Conservation (phyloP, 1,284 basidiomycete species). For the Amylostereum areolatum region DNA sequence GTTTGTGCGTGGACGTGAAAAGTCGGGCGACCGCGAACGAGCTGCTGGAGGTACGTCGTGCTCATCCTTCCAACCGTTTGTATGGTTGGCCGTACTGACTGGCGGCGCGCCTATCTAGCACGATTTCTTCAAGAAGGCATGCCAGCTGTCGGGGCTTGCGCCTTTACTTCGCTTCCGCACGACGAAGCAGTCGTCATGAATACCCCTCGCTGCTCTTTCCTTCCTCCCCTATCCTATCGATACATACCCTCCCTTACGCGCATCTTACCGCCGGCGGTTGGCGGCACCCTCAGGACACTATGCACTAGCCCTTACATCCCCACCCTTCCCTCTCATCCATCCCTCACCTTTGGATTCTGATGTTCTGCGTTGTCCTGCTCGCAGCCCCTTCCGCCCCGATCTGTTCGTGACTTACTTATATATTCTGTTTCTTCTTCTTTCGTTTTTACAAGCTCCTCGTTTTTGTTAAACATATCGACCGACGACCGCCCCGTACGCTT, state of each 20-base stretch:
- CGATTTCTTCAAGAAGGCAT: constrained; percentile 87
- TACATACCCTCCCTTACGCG: background rate
- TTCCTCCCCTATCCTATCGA: constrained; percentile 1
- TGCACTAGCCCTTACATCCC: background rate
- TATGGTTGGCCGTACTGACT: constrained; percentile 3
- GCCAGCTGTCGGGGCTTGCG: constrained; percentile 74
- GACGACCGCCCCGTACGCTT: too few relatives aligned
- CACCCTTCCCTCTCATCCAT: background rate
- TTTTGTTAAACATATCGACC: too few relatives aligned
- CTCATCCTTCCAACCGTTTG: constrained; percentile 6
- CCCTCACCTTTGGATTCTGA: background rate
- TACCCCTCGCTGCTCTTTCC: background rate
- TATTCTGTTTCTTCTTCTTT: too few relatives aligned
- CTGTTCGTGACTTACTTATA: background rate
- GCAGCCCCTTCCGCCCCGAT: background rate
- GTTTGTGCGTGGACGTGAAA: constrained; percentile 94
- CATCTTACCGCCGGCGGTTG: background rate
- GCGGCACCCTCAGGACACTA: too few relatives aligned
- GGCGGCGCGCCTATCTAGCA: constrained; percentile 46
- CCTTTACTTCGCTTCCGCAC: constrained; percentile 68
- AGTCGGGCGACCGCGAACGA: constrained; percentile 93
- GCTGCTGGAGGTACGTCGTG: constrained; percentile 70
- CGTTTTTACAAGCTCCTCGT: too few relatives aligned
- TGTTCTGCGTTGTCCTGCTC: background rate
- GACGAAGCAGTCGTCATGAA: constrained; percentile 30